Percentiles rank a stretch among this genome's conserved stretches.
phyloP scores from a whole-genome alignment of 2,329 filamentous ascomycete species.

The Metarhizium brunneum region DNA sequence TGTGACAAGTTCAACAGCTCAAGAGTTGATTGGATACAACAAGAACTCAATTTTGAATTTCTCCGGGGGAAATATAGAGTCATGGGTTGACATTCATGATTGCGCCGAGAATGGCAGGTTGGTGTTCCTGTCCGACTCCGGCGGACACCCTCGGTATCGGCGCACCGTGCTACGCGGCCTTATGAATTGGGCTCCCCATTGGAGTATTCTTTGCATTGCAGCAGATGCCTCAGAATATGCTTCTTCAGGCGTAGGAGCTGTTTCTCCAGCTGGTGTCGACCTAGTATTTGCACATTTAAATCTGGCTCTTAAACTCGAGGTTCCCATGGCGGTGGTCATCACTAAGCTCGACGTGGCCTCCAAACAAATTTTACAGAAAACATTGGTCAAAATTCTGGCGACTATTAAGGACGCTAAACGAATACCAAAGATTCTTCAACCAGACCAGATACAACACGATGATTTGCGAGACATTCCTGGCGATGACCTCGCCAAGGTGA shows the following conservation, averaged over 20 bases:
- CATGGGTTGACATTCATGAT: conserved; percentile 91
- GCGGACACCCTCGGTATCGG: conserved; percentile 80
- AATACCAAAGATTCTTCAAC: conserved; percentile 62
- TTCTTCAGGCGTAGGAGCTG: conserved; percentile 24
- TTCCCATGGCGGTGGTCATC: conserved; percentile 73
- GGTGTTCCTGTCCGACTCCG: conserved; percentile 85
- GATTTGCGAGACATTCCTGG: conserved; percentile 48
- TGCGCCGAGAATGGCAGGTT: conserved; percentile 64
- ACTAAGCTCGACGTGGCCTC: conserved; percentile 88
- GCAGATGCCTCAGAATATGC: conserved; percentile 57
- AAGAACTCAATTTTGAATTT: conserved; percentile 64
- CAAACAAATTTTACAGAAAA: conserved; percentile 58
- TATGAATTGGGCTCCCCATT: conserved; percentile 94
- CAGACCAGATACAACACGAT: conserved; percentile 36
- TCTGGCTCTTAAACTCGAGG: conserved; percentile 69
- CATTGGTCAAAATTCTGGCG: conserved; percentile 64
- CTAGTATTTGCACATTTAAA: conserved; percentile 73
- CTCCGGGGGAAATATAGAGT: conserved; percentile 74
- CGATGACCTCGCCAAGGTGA: conserved; percentile 48
- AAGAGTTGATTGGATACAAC: conserved; percentile 84
- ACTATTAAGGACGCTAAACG: conserved; percentile 68
- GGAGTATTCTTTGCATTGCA: conserved; percentile 80
- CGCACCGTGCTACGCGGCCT: conserved; percentile 82
- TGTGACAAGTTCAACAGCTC: conserved; percentile 87
- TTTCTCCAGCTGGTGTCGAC: conserved; percentile 51